Percentiles rank a stretch among this genome's conserved stretches.
Evolutionary conservation across 2,329 filamentous ascomycete species (phyloP).

Genomic region (Stachybotrys echinatus): DNA sequence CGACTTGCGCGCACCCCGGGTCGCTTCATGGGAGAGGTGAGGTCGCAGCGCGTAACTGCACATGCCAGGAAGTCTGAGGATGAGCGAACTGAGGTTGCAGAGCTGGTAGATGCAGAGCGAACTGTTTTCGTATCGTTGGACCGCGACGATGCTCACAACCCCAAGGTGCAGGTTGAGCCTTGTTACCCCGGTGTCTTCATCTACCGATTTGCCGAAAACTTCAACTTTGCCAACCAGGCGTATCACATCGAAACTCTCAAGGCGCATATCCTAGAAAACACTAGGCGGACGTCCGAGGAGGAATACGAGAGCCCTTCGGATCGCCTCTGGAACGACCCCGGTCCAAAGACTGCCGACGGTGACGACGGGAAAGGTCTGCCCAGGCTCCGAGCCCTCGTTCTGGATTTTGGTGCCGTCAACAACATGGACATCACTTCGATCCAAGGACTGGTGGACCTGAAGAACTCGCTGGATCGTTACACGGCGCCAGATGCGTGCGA

Average conservation of each 20-base stretch:
- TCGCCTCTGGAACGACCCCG: constrained; percentile 52
- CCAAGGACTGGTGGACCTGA: constrained; percentile 51
- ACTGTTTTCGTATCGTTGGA: constrained; percentile 36
- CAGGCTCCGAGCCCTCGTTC: constrained; percentile 45
- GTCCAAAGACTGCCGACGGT: constrained; percentile 22
- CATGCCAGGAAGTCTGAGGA: background rate
- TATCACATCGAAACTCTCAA: constrained; percentile 38
- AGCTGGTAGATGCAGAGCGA: constrained; percentile 10
- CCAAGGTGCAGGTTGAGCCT: constrained; percentile 31
- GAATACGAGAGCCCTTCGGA: constrained; percentile 31
- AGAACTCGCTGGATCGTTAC: constrained; percentile 48
- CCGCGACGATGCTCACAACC: constrained; percentile 38
- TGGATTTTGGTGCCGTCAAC: constrained; percentile 54
- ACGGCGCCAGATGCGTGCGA: constrained; percentile 41
- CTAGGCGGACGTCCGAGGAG: constrained; percentile 31
- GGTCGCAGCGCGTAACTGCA: constrained; percentile 9
- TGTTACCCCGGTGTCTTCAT: constrained; percentile 46
- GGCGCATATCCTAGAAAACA: constrained; percentile 33
- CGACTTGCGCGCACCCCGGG: constrained; percentile 42
- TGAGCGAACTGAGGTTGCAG: background rate
- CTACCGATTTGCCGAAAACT: constrained; percentile 46
- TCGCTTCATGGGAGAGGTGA: constrained; percentile 37
- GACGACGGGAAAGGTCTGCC: constrained; percentile 31
- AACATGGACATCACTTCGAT: constrained; percentile 53
- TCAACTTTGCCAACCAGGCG: constrained; percentile 47